Evolutionary conservation across 495 filamentous ascomycete species (phyloP).

Genomic region (Physcia stellaris): DNA sequence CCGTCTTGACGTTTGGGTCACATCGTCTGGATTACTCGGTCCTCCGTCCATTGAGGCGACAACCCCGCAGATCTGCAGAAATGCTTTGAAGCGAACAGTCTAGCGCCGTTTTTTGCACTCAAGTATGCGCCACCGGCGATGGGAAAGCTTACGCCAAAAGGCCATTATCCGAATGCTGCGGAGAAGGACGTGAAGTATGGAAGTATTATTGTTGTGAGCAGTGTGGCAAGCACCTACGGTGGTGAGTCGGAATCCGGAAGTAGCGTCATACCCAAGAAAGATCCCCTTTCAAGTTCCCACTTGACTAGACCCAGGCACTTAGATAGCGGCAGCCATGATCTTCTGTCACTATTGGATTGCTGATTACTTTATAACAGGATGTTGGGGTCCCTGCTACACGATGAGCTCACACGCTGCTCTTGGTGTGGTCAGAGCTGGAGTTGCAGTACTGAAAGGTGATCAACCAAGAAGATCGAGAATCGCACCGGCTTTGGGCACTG

Average conservation of each 20-base stretch:
- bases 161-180: slow-evolving; percentile 44
- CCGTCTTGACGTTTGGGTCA: slow-evolving; percentile 45
- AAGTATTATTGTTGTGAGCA: slow-evolving; percentile 42
- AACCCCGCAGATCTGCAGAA: slow-evolving; percentile 35
- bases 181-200: slow-evolving; percentile 43
- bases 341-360: background rate
- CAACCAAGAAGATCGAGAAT: no score
- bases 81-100: slow-evolving; percentile 41
- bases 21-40: slow-evolving; percentile 39
- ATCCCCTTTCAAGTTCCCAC: background rate
- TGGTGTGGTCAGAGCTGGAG: slow-evolving; percentile 43
- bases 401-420: slow-evolving; percentile 45
- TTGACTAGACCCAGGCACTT: background rate
- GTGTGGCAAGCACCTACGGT: slow-evolving; percentile 41
- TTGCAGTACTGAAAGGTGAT: slow-evolving; percentile 38
- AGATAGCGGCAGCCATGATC: background rate
- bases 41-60: slow-evolving; percentile 41
- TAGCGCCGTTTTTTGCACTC: slow-evolving; percentile 48
- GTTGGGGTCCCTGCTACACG: slow-evolving; percentile 45
- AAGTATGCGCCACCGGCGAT: slow-evolving; percentile 51
- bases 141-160: slow-evolving; percentile 36
- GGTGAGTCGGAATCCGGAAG: no score
- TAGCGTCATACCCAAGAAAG: background rate
- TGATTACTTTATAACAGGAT: slow-evolving; percentile 15
- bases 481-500: background rate